Conservation (phyloP, 2,329 filamentous ascomycete species). For the Pseudogymnoascus sp. region DNA sequence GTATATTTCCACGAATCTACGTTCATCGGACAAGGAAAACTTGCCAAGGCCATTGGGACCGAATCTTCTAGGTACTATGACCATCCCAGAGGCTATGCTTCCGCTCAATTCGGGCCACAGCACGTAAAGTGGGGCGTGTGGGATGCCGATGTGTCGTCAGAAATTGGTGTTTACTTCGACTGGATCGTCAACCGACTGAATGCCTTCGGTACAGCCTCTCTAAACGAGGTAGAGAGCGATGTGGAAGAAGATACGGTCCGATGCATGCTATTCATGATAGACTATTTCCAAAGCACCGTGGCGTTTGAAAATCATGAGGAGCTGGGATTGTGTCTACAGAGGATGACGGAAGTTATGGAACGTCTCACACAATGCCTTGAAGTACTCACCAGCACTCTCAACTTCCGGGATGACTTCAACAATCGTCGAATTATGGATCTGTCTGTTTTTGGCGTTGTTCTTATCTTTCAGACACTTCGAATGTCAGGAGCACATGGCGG, state of each 20-base stretch:
- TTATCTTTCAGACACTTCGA: slow-evolving; percentile 33
- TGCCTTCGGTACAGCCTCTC: neutral
- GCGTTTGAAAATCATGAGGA: slow-evolving; percentile 15
- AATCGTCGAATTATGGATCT: slow-evolving; percentile 9
- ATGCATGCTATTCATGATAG: slow-evolving; percentile 19
- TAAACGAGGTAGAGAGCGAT: neutral
- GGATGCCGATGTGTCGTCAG: slow-evolving; percentile 51
- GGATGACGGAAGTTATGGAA: slow-evolving; percentile 23
- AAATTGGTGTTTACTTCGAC: slow-evolving; percentile 54
- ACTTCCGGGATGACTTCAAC: neutral
- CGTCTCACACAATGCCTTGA: slow-evolving; percentile 1
- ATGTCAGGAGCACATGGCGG: slow-evolving; percentile 33
- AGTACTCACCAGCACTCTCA: neutral
- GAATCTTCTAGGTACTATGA: slow-evolving; percentile 28
- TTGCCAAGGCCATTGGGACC: slow-evolving; percentile 33
- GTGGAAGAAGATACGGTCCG: slow-evolving; percentile 12
- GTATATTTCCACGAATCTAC: slow-evolving; percentile 54
- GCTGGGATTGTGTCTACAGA: slow-evolving; percentile 19
- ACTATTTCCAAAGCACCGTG: slow-evolving; percentile 24
- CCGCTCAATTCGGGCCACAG: slow-evolving; percentile 37
- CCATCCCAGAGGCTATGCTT: neutral
- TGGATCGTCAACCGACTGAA: slow-evolving; percentile 41
- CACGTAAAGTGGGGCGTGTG: slow-evolving; percentile 47
- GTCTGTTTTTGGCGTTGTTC: slow-evolving; percentile 23
- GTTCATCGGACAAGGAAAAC: slow-evolving; percentile 45